phyloP scores from a whole-genome alignment of 495 filamentous ascomycete genomes.

The Aspergillus campestris region DNA sequence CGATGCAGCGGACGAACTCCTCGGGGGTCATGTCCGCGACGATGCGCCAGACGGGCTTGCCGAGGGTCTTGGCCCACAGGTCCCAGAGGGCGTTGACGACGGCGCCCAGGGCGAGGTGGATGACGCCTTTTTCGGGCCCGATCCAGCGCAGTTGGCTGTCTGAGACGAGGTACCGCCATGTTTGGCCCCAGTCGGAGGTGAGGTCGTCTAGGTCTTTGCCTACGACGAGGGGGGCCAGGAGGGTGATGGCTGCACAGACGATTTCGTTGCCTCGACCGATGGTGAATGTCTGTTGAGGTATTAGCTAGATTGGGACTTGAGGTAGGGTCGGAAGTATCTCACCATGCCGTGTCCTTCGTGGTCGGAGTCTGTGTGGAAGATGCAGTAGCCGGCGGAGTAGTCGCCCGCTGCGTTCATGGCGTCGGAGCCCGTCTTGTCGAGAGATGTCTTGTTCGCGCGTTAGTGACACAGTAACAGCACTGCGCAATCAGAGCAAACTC shows the following conservation, averaged over 20 bases:
- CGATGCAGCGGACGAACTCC: slow-evolving; percentile 78
- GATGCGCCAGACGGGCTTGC: slow-evolving; percentile 85
- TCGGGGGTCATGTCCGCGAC: slow-evolving; percentile 84
- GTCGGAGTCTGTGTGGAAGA: slow-evolving; percentile 69
- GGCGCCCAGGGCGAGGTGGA: slow-evolving; percentile 83
- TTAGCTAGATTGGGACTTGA: background rate
- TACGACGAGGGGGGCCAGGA: slow-evolving; percentile 63
- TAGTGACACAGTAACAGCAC: background rate
- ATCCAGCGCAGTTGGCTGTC: slow-evolving; percentile 93
- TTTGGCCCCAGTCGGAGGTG: slow-evolving; percentile 74
- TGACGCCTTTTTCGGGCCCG: slow-evolving; percentile 91
- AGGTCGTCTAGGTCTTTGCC: slow-evolving; percentile 67
- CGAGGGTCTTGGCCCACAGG: slow-evolving; percentile 79
- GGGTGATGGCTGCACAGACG: slow-evolving; percentile 75
- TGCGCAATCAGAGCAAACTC: slow-evolving; percentile 11
- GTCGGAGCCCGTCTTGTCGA: slow-evolving; percentile 92
- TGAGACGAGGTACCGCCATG: slow-evolving; percentile 84
- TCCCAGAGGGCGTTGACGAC: slow-evolving; percentile 94
- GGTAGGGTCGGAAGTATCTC: slow-evolving; percentile 7
- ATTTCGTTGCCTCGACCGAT: slow-evolving; percentile 94
- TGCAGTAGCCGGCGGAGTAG: slow-evolving; percentile 89
- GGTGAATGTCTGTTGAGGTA: slow-evolving; percentile 69
- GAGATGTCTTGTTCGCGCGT: slow-evolving; percentile 54
- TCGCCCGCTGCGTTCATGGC: slow-evolving; percentile 95
- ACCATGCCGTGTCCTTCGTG: slow-evolving; percentile 84